Conservation (phyloP, 352 stramenopile genomes). For the Globisporangium heterothallicum region DNA sequence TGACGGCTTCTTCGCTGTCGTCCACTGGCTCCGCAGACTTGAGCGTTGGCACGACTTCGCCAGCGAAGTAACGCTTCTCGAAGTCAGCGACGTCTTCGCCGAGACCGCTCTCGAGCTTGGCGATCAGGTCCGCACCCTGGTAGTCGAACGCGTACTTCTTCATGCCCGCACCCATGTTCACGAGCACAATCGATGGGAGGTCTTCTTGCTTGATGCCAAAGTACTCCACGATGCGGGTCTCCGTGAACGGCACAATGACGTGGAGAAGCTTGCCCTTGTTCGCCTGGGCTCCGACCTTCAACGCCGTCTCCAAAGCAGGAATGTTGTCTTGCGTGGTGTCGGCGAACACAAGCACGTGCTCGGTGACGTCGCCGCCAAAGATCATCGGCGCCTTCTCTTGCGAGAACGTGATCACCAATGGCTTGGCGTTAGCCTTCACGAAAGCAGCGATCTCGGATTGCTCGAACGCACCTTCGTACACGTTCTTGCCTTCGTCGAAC, state of each 20-base stretch:
- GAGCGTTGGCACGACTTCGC: slow-evolving; percentile 84
- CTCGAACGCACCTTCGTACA: slow-evolving; percentile 74
- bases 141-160: slow-evolving; percentile 90
- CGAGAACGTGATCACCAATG: slow-evolving; percentile 88
- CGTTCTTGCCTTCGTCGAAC: slow-evolving; percentile 80
- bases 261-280: slow-evolving; percentile 89
- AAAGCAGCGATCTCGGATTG: slow-evolving; percentile 58
- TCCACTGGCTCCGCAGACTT: slow-evolving; percentile 91
- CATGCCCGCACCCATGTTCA: slow-evolving; percentile 89
- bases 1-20: slow-evolving; percentile 85
- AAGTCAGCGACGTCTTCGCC: slow-evolving; percentile 61
- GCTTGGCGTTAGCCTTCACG: slow-evolving; percentile 76
- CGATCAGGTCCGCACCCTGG: slow-evolving; percentile 69
- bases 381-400: slow-evolving; percentile 89
- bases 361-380: slow-evolving; percentile 83
- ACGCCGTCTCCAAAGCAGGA: slow-evolving; percentile 38
- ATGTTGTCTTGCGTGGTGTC: slow-evolving; percentile 70
- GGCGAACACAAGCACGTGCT: slow-evolving; percentile 87
- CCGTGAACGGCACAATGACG: slow-evolving; percentile 82
- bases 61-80: slow-evolving; percentile 78
- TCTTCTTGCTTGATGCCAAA: slow-evolving; percentile 88
- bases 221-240: slow-evolving; percentile 91
- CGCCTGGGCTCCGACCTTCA: slow-evolving; percentile 57
- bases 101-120: slow-evolving; percentile 50
- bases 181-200: slow-evolving; percentile 82